These are phyloP conservation scores for Backusella psychrophila DNA, from an alignment of 192 early-diverging fungal species.

Conservation along the genomic window DNA sequence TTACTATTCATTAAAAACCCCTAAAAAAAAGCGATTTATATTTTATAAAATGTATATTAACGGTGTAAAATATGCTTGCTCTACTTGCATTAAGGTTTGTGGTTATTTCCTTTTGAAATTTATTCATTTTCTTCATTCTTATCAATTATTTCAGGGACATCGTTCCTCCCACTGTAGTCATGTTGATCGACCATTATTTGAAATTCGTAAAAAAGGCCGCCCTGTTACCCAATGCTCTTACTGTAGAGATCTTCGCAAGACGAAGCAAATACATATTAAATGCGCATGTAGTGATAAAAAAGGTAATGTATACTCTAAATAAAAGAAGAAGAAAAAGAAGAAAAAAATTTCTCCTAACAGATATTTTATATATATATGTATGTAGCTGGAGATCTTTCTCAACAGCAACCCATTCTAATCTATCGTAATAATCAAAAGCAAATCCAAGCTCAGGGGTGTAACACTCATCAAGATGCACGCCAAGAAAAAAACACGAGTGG, in stretches of 20 bases:
- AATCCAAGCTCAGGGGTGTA: background rate
- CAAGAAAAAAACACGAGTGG: slow-evolving; percentile 11
- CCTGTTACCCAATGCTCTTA: slow-evolving; percentile 62
- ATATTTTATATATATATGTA: background rate
- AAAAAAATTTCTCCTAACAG: background rate
- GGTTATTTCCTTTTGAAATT: background rate
- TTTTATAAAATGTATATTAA: slow-evolving; percentile 19
- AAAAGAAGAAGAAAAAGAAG: background rate
- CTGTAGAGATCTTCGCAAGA: slow-evolving; percentile 62
- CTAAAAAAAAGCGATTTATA: background rate
- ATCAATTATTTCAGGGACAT: slow-evolving; percentile 21
- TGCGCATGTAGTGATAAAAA: slow-evolving; percentile 51
- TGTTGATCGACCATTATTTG: slow-evolving; percentile 54
- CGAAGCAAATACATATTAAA: slow-evolving; percentile 60
- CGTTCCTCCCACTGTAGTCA: slow-evolving; percentile 32
- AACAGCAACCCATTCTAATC: background rate
- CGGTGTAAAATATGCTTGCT: slow-evolving; percentile 30
- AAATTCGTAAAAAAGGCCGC: slow-evolving; percentile 65
- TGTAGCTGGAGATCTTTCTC: background rate
- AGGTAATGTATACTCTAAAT: slow-evolving; percentile 8
- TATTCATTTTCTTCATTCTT: background rate
- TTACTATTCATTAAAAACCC: background rate
- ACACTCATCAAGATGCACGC: background rate
- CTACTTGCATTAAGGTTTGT: slow-evolving; percentile 32
- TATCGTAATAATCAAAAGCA: slow-evolving; percentile 9